Percentiles rank a stretch among this genome's conserved stretches.
Conservation (phyloP, 768 basidiomycete species). For the Tricholoma matsutake region DNA sequence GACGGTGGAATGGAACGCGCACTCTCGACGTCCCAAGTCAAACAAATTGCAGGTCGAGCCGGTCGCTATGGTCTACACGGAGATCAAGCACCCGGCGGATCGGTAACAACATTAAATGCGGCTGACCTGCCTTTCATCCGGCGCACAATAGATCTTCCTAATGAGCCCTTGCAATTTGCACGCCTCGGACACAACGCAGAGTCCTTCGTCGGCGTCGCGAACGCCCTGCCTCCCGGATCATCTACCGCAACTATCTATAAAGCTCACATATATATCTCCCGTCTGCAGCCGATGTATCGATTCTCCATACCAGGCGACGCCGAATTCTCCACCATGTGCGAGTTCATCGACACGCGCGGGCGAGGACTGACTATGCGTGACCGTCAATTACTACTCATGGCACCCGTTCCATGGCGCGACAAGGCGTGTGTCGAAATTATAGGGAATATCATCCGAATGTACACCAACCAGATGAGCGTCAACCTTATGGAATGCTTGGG, state of each 20-base stretch:
- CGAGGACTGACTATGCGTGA: slow-evolving; percentile 41
- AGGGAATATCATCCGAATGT: slow-evolving; percentile 39
- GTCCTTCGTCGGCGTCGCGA: slow-evolving; percentile 17
- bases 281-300: slow-evolving; percentile 41
- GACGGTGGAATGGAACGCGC: slow-evolving; percentile 42
- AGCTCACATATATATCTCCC: slow-evolving; percentile 48
- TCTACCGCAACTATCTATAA: slow-evolving; percentile 42
- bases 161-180: slow-evolving; percentile 51
- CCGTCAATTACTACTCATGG: slow-evolving; percentile 41
- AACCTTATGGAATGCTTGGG: slow-evolving; percentile 36
- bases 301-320: slow-evolving; percentile 19
- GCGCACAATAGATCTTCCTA: slow-evolving; percentile 49
- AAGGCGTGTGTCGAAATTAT: slow-evolving; percentile 29
- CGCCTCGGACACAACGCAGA: slow-evolving; percentile 32
- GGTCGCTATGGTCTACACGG: slow-evolving; percentile 78
- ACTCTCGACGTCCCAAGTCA: slow-evolving; percentile 74
- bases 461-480: slow-evolving; percentile 39
- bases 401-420: slow-evolving; percentile 57
- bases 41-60: slow-evolving; percentile 93
- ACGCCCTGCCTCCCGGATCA: slow-evolving; percentile 42
- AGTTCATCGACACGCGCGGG: slow-evolving; percentile 41
- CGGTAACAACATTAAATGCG: slow-evolving; percentile 66
- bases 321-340: slow-evolving; percentile 26
- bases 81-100: slow-evolving; percentile 49
- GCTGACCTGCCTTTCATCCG: slow-evolving; percentile 61